These are phyloP conservation scores for Irpex sp. DNA, from an alignment of 1,284 basidiomycete species.

Conservation along the genomic window DNA sequence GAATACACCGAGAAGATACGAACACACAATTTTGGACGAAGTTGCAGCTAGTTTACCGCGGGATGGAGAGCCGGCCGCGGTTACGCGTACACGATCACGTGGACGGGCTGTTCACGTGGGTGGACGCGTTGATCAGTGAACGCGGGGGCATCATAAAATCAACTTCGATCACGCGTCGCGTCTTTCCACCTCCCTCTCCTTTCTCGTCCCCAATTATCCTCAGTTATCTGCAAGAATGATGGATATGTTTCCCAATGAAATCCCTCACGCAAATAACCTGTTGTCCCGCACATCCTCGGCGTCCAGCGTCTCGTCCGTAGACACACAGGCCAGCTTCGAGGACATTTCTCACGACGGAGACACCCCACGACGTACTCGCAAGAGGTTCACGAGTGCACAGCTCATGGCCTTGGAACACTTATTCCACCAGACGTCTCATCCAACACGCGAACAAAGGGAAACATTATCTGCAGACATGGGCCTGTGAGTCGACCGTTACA, in stretches of 20 bases:
- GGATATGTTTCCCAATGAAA: not conserved
- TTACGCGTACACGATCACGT: constrained; percentile 2
- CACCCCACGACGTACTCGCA: constrained; percentile 49
- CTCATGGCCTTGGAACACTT: constrained; percentile 70
- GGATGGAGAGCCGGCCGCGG: not conserved
- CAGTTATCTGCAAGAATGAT: not conserved
- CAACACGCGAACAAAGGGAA: constrained; percentile 68
- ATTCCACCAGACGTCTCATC: constrained; percentile 66
- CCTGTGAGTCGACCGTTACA: constrained; percentile 45
- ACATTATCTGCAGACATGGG: constrained; percentile 51
- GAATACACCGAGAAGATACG: no score
- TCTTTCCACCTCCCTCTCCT: constrained; percentile 4
- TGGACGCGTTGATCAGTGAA: constrained; percentile 11
- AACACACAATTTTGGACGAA: no score
- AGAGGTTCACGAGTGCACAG: constrained; percentile 64
- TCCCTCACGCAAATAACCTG: constrained; percentile 9
- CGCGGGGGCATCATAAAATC: constrained; percentile 9
- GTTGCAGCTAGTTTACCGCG: no score
- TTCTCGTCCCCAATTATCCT: constrained; percentile 1
- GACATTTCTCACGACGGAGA: constrained; percentile 16
- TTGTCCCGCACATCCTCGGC: constrained; percentile 27
- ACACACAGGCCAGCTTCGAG: constrained; percentile 12
- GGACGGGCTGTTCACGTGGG: constrained; percentile 6
- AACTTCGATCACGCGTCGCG: constrained; percentile 1
- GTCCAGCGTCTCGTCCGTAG: constrained; percentile 24